Evolutionary conservation across 1,284 basidiomycete species (phyloP), one percentile per base, ranked within the genome.

Genomic region (Cryptococcus sp.): DNA sequence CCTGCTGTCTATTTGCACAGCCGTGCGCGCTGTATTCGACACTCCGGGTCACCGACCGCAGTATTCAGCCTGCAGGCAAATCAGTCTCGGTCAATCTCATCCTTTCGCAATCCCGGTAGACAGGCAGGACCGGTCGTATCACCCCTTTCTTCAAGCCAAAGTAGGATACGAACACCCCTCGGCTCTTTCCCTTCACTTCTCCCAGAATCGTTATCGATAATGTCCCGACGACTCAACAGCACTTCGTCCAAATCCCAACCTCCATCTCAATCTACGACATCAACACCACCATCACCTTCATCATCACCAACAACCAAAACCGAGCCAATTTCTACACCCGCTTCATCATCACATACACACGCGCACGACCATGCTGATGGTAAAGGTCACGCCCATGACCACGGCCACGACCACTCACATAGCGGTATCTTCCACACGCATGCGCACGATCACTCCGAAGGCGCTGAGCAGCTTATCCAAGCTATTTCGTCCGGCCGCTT

Each of bases 401-500:
- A 75, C 59, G 83, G 83, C 10, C 88, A 90, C 71, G 83, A 84
- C 43, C 87, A 89, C 69, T 82, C 79, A 25, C 85, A 87, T 58
- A 83, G 50, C 17, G 64, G 67, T 17, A 45, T 78, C 23, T 78
- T 76, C 57, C 66, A 67, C 46, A 61, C 70, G 1, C 77, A 79
- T 50, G 54, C 58, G 7, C 77, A 87, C 50, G 85, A 82, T 30
- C 85, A 88, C 62, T 80, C 80, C n/a, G 85, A 88, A 65, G 84
- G 85, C 45, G 85, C 87, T 23, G 88, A 88, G 67, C 83, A 86
- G 73, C 83, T 93, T 55, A 83, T 92, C 57, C 83, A 87, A 56
- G 87, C 78, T 1, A 47, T 78, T n/a, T 59, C 62, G n/a, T 82
- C 85, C 62, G 87, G 88, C 46, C 81, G 82, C 85, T 87, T 87